Evolutionary conservation across 2,329 filamentous ascomycete genomes (phyloP).

Genomic region (Colletotrichum gigasporum): DNA sequence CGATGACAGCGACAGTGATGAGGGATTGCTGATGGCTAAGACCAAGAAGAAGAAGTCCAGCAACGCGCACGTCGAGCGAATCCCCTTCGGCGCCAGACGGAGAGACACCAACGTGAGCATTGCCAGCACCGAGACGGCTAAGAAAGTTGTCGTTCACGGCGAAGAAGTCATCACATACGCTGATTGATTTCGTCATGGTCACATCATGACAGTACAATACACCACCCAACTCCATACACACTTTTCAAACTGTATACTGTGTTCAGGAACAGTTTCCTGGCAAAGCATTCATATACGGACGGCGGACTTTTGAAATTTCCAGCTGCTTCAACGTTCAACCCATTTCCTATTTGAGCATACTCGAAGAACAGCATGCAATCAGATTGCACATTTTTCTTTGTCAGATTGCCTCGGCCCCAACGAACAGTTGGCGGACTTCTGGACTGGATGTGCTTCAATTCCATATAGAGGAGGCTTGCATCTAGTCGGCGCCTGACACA

Average conservation of each 20-base stretch:
- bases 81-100: constrained; percentile 52
- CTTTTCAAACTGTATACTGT: constrained; percentile 14
- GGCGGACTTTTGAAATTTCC: background rate
- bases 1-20: constrained; percentile 64
- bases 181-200: background rate
- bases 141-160: constrained; percentile 49
- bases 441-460: background rate
- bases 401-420: background rate
- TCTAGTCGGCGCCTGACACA: background rate
- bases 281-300: constrained; percentile 2
- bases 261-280: background rate
- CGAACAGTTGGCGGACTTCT: constrained; percentile 1
- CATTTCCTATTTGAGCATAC: constrained; percentile 7
- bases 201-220: background rate
- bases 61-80: constrained; percentile 35
- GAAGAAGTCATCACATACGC: constrained; percentile 11
- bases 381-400: constrained; percentile 21
- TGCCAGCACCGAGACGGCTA: constrained; percentile 71
- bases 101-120: constrained; percentile 70
- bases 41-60: constrained; percentile 52
- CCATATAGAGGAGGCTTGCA: constrained; percentile 9
- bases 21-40: constrained; percentile 63
- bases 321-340: background rate
- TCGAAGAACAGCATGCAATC: constrained; percentile 29
- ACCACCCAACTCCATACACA: background rate